Base-by-base conservation (phyloP, 2,329 filamentous ascomycete genomes). In the Biscogniauxia marginata region DNA sequence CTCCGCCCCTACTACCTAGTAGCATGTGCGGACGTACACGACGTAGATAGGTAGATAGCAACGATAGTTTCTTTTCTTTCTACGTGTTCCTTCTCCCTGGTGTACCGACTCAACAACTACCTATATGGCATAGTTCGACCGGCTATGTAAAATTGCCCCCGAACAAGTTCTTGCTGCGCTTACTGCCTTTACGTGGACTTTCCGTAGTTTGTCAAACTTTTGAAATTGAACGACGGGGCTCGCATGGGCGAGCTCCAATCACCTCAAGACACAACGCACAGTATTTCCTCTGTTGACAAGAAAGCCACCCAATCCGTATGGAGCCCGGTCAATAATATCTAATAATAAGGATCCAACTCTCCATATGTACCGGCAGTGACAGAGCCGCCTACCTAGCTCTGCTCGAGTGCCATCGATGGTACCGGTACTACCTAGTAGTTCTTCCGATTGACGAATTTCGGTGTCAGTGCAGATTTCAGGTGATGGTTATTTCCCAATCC, bases 221-320 rank as follows among this genome's bases (percentile, higher is more conserved):
- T 56, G 51, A 63, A 61, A 58, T 57, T 58, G 57, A 58, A 43
- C 49, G 52, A 59, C 13, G 39, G 50, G 39, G 50, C 50, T 22
- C 23, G 50, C 50, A 39, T 43, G 16, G 18, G 43, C 9, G 21
- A 52, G 50, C 50, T 52, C 50, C 50, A 52, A 52, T 52, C 50
- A 52, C 39, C 50, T 22, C 50, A 23, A 52, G 39, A 52, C 50
- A 52, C 39, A 52, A 25, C 39, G 43, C 30, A 51, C 30, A 43
- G 49, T 51, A 43, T 51, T 39, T 39, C 30, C n/a, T 51, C 49
- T 43, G n/a, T 44, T 34, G 34, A 23, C 21, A n/a, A 22, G 50
- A 52, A 11, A 18, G 30, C 20, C 20, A n/a, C 30, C 16, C 8
- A 21, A n/a, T 16, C 30, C 30, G 30, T 39, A 39, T 39, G 30